A percentile compares a stretch with the other conserved stretches of the same genome.
Evolutionary conservation across 2,329 filamentous ascomycete genomes (phyloP).

Genomic region (Fusarium drepaniforme): DNA sequence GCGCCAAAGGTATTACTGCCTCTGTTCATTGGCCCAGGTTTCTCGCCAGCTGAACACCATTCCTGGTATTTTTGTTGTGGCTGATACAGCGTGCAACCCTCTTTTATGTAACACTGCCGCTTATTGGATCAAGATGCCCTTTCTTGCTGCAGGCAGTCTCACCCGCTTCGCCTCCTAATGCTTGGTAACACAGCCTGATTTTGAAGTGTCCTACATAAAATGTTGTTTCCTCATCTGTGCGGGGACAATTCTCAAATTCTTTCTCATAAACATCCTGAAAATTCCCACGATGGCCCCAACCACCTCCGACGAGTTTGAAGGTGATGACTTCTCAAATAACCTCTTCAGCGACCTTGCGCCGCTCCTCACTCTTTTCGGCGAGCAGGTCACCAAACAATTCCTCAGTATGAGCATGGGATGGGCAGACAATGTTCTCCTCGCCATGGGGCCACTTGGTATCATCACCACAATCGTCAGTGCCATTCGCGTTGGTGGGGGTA

Average conservation of each 20-base stretch:
- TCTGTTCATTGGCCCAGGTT: neutral
- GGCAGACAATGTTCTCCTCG: constrained; percentile 59
- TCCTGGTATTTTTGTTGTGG: neutral
- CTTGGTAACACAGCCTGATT: neutral
- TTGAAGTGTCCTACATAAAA: neutral
- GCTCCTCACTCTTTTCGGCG: constrained; percentile 52
- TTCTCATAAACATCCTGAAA: neutral
- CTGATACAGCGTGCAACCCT: neutral
- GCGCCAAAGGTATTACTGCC: neutral
- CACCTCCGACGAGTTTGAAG: neutral
- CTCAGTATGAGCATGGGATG: constrained; percentile 52
- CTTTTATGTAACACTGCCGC: neutral
- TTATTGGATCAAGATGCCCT: neutral
- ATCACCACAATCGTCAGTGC: constrained; percentile 57
- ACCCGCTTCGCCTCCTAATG: neutral
- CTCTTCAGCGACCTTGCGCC: neutral
- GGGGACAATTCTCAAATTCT: neutral
- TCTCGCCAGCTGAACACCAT: neutral
- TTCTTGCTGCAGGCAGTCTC: neutral
- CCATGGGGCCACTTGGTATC: constrained; percentile 59
- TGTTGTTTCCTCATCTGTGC: neutral
- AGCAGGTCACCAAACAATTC: constrained; percentile 61
- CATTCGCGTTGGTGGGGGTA: constrained; percentile 58
- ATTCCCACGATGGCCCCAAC: neutral
- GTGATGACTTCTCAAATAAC: neutral